Evolutionary conservation across 176 grass and related monocot genomes (phyloP).

Genomic region (Secale cereale): DNA sequence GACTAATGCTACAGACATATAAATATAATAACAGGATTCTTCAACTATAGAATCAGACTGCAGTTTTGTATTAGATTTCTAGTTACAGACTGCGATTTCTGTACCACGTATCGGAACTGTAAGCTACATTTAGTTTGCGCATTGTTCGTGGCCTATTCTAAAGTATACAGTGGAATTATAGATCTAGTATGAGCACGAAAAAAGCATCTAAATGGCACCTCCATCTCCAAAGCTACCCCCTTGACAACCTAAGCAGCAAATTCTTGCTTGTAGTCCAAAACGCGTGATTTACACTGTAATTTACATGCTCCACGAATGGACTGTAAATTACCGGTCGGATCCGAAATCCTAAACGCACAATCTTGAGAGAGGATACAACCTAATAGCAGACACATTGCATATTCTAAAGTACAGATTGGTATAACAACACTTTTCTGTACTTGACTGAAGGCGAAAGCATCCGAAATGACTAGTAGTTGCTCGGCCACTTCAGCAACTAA

Average conservation of each 20-base stretch:
- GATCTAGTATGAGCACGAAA: not conserved
- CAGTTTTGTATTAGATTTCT: not conserved
- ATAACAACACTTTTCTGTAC: not conserved
- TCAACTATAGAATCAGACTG: conserved; percentile 17
- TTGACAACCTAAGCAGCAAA: not conserved
- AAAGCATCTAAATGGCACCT: not conserved
- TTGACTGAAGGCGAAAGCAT: not conserved
- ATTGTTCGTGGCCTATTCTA: not conserved
- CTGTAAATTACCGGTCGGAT: not conserved
- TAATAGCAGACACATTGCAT: not conserved
- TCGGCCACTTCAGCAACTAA: not conserved
- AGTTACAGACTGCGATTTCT: not conserved
- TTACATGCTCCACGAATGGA: not conserved
- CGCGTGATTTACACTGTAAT: not conserved
- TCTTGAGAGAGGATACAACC: too few relatives aligned
- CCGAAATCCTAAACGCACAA: not conserved
- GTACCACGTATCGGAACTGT: not conserved
- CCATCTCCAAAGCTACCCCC: not conserved
- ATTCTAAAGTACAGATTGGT: not conserved
- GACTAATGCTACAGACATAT: not conserved
- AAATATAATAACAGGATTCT: conserved; percentile 15
- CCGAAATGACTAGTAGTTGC: not conserved
- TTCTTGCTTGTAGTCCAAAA: not conserved
- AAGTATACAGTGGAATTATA: not conserved
- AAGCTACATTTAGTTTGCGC: not conserved